Percentiles rank a stretch among this genome's conserved stretches.
phyloP scores from a whole-genome alignment of 208 protist genomes.

The Wallacemonas rigidus region DNA sequence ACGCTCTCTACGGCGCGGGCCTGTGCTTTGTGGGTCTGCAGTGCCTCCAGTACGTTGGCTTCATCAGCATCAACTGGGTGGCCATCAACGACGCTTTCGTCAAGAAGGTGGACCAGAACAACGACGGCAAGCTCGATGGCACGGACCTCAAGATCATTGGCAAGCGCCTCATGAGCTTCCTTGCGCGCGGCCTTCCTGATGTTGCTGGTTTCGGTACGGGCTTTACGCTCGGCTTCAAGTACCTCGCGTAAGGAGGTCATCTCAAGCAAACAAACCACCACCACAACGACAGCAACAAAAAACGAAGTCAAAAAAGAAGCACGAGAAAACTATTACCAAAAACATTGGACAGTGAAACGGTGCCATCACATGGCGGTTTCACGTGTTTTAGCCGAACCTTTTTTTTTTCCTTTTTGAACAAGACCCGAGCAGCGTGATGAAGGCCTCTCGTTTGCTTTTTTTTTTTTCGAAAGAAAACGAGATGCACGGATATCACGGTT shows the following conservation, averaged over 20 bases:
- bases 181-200: conserved; percentile 44
- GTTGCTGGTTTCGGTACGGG: conserved; percentile 57
- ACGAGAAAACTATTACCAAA: no score
- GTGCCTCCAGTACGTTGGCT: conserved; percentile 55
- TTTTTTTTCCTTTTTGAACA: no score
- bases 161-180: conserved; percentile 36
- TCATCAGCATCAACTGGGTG: conserved; percentile 69
- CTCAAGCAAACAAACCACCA: no score
- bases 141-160: conserved; percentile 56
- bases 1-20: conserved; percentile 62
- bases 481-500: no score
- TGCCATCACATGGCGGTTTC: no score
- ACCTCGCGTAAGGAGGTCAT: conserved; percentile 34
- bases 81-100: conserved; percentile 42
- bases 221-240: conserved; percentile 54
- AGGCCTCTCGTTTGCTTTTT: no score
- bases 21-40: conserved; percentile 58
- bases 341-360: no score
- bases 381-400: no score
- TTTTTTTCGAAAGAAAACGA: no score
- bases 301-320: background rate
- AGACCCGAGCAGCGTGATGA: no score
- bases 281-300: no score
- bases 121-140: conserved; percentile 52
- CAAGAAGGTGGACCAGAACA: conserved; percentile 51